Evolutionary conservation across 2,329 filamentous ascomycete species (phyloP).

Genomic region (Aureobasidium melanogenum): DNA sequence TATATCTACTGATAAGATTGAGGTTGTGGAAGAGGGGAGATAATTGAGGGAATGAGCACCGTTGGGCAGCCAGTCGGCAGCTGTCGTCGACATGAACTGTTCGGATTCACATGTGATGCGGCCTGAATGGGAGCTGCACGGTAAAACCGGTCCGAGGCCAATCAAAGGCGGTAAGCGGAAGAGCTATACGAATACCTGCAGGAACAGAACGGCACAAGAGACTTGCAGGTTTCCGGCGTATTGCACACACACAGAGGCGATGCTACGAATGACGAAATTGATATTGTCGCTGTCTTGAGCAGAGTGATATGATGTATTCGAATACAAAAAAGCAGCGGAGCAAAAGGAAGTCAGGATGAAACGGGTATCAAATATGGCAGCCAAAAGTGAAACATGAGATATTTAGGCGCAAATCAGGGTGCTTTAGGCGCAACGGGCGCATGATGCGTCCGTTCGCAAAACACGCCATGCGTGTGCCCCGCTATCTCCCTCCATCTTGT

Average conservation of each 20-base stretch:
- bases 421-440: neutral
- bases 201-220: neutral
- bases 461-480: neutral
- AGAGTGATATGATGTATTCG: neutral
- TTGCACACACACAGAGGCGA: too few relatives aligned
- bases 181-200: neutral
- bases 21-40: neutral
- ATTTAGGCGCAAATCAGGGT: neutral
- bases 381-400: neutral
- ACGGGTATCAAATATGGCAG: neutral
- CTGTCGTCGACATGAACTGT: neutral
- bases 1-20: conserved; percentile 17
- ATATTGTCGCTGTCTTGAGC: neutral
- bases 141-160: neutral
- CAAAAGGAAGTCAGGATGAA: neutral
- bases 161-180: neutral
- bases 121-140: conserved; percentile 1
- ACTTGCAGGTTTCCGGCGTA: neutral
- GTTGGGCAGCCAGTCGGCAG: neutral
- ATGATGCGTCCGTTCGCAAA: neutral
- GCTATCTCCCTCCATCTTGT: neutral
- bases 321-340: neutral
- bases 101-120: neutral
- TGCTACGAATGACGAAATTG: neutral
- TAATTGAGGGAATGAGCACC: neutral